A percentile compares a stretch with the other conserved stretches of the same genome.
These are phyloP conservation scores for Quercus engelmannii DNA, from an alignment of 306 rosid species.

Conservation along the genomic window DNA sequence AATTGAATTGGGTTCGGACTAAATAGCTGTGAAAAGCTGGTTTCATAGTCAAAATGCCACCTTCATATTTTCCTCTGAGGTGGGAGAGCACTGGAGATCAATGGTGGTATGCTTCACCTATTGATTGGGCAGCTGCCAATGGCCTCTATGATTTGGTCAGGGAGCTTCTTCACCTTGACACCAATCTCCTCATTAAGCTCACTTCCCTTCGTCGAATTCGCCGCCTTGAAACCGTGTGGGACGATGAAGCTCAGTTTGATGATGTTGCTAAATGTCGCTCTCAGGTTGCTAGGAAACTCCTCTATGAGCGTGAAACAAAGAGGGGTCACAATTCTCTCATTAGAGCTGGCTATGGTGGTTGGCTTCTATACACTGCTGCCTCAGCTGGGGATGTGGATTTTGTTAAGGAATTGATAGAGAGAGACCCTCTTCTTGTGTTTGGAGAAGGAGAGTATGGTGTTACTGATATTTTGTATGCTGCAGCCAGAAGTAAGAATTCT, in stretches of 20 bases:
- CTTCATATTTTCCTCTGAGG: constrained; percentile 64
- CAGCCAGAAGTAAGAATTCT: constrained; percentile 64
- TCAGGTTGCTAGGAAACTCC: constrained; percentile 60
- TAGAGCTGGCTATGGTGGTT: constrained; percentile 92
- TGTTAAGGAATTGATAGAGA: constrained; percentile 49
- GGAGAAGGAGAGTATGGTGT: constrained; percentile 94
- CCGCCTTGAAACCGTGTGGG: constrained; percentile 97
- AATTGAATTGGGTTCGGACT: neutral
- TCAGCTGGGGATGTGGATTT: constrained; percentile 78
- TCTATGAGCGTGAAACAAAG: constrained; percentile 46
- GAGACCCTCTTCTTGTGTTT: constrained; percentile 62
- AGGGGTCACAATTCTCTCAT: constrained; percentile 57
- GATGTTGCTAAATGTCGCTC: constrained; percentile 71
- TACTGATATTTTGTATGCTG: constrained; percentile 78
- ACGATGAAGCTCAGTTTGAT: constrained; percentile 55
- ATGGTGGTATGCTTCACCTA: constrained; percentile 97
- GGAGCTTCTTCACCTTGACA: constrained; percentile 84
- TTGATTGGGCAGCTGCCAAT: constrained; percentile 90
- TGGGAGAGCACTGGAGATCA: constrained; percentile 95
- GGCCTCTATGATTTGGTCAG: constrained; percentile 77
- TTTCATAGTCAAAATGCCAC: constrained; percentile 32
- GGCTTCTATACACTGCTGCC: constrained; percentile 96
- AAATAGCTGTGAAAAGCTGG: neutral
- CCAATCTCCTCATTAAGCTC: constrained; percentile 81
- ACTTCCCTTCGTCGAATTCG: constrained; percentile 86